Conservation (phyloP, 1,284 basidiomycete species). For the Pseudozyma flocculosa region DNA sequence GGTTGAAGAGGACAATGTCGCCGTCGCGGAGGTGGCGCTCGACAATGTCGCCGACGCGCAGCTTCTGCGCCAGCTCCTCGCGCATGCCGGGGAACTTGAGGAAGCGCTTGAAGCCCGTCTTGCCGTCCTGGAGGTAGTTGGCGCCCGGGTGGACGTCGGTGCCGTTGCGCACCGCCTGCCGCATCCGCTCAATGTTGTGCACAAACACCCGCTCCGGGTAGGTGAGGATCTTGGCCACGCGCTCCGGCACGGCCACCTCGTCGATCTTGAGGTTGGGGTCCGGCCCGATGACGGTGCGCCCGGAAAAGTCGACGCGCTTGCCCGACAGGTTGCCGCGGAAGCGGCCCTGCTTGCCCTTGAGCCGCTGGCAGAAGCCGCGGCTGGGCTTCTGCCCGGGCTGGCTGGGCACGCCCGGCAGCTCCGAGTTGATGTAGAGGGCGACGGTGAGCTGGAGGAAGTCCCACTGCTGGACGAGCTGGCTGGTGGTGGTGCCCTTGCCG, state of each 20-base stretch:
- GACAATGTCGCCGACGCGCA: conserved; percentile 82
- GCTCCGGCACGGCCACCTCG: conserved; percentile 80
- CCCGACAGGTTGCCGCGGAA: conserved; percentile 98
- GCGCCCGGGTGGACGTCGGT: conserved; percentile 92
- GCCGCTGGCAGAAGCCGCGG: conserved; percentile 87
- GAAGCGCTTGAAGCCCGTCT: conserved; percentile 71
- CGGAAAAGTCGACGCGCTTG: conserved; percentile 98
- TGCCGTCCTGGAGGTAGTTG: conserved; percentile 75
- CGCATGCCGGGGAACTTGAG: conserved; percentile 54
- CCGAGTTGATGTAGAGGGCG: conserved; percentile 98
- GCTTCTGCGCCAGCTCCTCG: conserved; percentile 66
- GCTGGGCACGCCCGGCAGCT: conserved; percentile 72
- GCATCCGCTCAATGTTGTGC: conserved; percentile 82
- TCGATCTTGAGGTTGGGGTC: conserved; percentile 98
- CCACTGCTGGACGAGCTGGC: conserved; percentile 76
- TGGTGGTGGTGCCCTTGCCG: conserved; percentile 54
- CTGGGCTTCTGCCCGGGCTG: conserved; percentile 54
- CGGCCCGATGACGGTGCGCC: conserved; percentile 95
- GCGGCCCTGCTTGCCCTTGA: conserved; percentile 98
- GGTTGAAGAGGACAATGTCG: conserved; percentile 97
- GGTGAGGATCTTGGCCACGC: conserved; percentile 91
- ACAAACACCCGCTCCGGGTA: conserved; percentile 93
- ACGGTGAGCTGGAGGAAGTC: conserved; percentile 92
- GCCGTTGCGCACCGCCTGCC: conserved; percentile 81
- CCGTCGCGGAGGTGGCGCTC: conserved; percentile 94